Evolutionary conservation across 148 eudicot species (phyloP), one percentile per base, ranked within the genome.

Genomic region (Amaranthus palmeri): DNA sequence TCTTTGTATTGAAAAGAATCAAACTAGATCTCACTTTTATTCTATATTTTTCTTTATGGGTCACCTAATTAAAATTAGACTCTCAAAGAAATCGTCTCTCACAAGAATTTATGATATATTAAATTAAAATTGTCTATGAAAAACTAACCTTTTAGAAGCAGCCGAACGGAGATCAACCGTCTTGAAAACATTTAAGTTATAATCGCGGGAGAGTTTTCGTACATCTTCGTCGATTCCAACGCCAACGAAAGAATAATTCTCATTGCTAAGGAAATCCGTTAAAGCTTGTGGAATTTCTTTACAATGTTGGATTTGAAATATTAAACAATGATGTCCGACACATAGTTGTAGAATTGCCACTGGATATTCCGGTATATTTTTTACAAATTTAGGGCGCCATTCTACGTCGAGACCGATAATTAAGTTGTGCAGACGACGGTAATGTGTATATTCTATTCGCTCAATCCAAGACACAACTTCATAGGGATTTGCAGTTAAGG

Each of bases 341-440:
- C 83, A 83, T 58, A 83, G 81, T 55, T 83, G 86, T 60, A 83
- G 74, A 2, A 71, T 59, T 69, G 86, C 75, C 64, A 77, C 74
- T 1, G 76, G 83, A 74, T 80, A 80, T 13, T 25, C 55, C 67
- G 3, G 44, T 15, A n/a, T 10, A 11, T 54, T 51, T 5, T 55
- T 64, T 67, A 46, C 3, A 4, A 71, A 36, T 52, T 71, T 79
- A 4, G 83, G 81, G 48, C 76, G 83, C 85, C 85, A 83, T 57
- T 83, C 83, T 70, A 83, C 66, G 59, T 83, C 83, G 74, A 84
- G 81, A 49, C 85, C 85, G 54, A 82, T 78, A 68, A 85, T 42
- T 41, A 82, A 75, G 54, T 36, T 56, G 77, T 25, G 69, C 58
- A 68, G 67, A 5, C 55, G 55, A 53, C 70, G 57, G 12, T 48